Evolutionary conservation across 805 yeast genomes (phyloP).

Genomic region (Priceomyces medius): DNA sequence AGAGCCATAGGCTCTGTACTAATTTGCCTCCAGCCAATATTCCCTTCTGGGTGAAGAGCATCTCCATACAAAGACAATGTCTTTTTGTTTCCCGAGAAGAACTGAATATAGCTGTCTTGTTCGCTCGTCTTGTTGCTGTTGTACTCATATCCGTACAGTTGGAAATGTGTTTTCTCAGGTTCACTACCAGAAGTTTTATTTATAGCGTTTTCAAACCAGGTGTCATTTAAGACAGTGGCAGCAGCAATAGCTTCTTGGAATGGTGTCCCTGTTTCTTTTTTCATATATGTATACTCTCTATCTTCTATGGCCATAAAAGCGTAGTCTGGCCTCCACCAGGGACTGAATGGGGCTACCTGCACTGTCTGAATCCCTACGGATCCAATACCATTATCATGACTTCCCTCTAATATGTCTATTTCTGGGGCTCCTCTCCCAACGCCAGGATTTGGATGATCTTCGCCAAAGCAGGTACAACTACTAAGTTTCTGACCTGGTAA

Average conservation of each 20-base stretch:
- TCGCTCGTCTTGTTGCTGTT: not conserved
- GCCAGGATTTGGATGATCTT: constrained; percentile 38
- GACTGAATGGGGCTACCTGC: constrained; percentile 91
- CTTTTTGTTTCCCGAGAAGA: constrained; percentile 83
- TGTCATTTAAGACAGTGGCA: constrained; percentile 68
- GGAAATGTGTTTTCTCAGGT: constrained; percentile 42
- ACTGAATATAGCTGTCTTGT: constrained; percentile 65
- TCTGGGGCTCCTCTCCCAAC: constrained; percentile 40
- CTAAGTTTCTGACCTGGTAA: constrained; percentile 37
- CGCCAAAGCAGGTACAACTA: constrained; percentile 33
- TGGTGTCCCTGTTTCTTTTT: constrained; percentile 89
- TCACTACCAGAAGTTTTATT: constrained; percentile 25
- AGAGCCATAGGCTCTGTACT: constrained; percentile 93
- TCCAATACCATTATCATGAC: constrained; percentile 33
- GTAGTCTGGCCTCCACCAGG: constrained; percentile 93
- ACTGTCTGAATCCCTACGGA: constrained; percentile 62
- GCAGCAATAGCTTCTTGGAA: constrained; percentile 91
- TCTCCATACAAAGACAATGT: constrained; percentile 70
- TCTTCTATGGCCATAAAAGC: constrained; percentile 74
- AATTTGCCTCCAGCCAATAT: constrained; percentile 76
- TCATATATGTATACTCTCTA: constrained; percentile 69
- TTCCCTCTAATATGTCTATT: constrained; percentile 23
- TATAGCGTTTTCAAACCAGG: constrained; percentile 76
- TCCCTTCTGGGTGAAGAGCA: constrained; percentile 88
- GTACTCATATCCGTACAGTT: constrained; percentile 56